Percentiles rank a stretch among this genome's conserved stretches.
phyloP scores from a whole-genome alignment of 768 basidiomycete species.

The Tephrocybe sp. region DNA sequence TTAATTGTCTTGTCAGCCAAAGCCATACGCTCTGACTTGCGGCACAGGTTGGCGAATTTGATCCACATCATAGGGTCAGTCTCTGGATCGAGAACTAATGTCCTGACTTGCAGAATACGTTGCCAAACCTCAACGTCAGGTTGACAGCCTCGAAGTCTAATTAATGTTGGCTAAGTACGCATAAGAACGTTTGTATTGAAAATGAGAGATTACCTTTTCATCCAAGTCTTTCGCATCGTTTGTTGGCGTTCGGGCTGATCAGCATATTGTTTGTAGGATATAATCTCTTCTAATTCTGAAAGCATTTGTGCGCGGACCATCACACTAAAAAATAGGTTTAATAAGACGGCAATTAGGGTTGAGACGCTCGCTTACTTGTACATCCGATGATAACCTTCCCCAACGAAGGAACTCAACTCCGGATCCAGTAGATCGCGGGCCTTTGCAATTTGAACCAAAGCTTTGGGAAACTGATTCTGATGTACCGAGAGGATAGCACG shows the following conservation, averaged over 20 bases:
- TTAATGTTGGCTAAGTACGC: neutral
- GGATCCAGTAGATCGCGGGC: constrained; percentile 91
- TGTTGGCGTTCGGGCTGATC: constrained; percentile 93
- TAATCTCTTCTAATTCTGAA: constrained; percentile 97
- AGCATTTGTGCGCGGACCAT: constrained; percentile 99
- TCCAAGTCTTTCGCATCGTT: constrained; percentile 93
- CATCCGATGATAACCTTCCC: constrained; percentile 95
- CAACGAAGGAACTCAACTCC: constrained; percentile 86
- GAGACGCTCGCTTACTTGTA: constrained; percentile 78
- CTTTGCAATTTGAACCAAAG: constrained; percentile 83
- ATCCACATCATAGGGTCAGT: constrained; percentile 99
- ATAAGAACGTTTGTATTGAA: neutral
- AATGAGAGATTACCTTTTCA: constrained; percentile 70
- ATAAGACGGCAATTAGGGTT: neutral
- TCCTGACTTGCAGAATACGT: constrained; percentile 92
- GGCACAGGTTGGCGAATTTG: constrained; percentile 96
- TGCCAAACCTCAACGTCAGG: constrained; percentile 99
- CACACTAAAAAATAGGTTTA: constrained; percentile 46
- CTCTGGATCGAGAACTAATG: constrained; percentile 87
- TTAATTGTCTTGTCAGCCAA: constrained; percentile 96
- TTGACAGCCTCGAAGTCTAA: constrained; percentile 90
- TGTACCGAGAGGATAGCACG: constrained; percentile 94
- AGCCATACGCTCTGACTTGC: constrained; percentile 91
- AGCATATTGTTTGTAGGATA: constrained; percentile 88
- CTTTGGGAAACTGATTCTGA: constrained; percentile 93